phyloP scores from a whole-genome alignment of 768 basidiomycete genomes.

The Macrolepiota dolichaula region DNA sequence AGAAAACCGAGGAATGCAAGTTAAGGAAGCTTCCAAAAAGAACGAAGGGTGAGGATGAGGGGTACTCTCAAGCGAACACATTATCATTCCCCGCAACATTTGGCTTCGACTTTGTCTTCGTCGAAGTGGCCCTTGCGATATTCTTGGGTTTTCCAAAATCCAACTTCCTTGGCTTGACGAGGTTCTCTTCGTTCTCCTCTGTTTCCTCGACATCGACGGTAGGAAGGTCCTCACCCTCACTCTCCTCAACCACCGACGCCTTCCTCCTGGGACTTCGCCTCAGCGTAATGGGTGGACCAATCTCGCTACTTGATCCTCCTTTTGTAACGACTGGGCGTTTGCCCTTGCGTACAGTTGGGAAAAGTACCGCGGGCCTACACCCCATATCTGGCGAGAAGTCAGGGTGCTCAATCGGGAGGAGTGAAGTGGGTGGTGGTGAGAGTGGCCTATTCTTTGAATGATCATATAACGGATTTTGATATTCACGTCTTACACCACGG shows the following conservation, averaged over 20 bases:
- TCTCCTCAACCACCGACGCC: neutral
- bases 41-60: neutral
- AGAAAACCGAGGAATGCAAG: neutral
- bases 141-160: slow-evolving; percentile 14
- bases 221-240: slow-evolving; percentile 8
- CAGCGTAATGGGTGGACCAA: neutral
- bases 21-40: neutral
- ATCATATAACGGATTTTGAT: slow-evolving; percentile 63
- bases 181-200: slow-evolving; percentile 4
- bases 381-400: slow-evolving; percentile 58
- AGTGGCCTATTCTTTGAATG: slow-evolving; percentile 35
- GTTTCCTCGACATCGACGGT: slow-evolving; percentile 3
- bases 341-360: slow-evolving; percentile 31
- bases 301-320: neutral
- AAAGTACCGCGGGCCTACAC: slow-evolving; percentile 57
- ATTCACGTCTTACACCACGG: slow-evolving; percentile 62
- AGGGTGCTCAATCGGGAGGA: slow-evolving; percentile 57
- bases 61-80: neutral
- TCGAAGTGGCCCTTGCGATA: neutral
- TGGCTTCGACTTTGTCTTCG: neutral
- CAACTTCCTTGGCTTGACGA: slow-evolving; percentile 11
- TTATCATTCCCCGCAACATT: neutral
- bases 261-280: slow-evolving; percentile 11
- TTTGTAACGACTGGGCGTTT: neutral
- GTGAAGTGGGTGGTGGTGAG: slow-evolving; percentile 44